Conservation (phyloP, 176 grass and related monocot genomes). For the Aegilops tauschii region DNA sequence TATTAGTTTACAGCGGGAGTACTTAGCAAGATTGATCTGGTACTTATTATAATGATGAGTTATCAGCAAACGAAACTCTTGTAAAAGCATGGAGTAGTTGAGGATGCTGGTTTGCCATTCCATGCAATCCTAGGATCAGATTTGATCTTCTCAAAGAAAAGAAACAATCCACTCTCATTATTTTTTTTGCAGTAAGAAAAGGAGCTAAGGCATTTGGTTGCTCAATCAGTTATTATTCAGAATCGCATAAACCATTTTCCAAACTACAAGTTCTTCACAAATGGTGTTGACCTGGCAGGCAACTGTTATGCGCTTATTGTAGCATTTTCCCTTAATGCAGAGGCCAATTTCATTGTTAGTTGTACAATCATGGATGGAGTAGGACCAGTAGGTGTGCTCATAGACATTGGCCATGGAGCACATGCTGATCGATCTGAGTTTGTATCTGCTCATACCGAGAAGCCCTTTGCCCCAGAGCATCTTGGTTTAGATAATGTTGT, state of each 20-base stretch:
- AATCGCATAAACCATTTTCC: slow-evolving; percentile 7
- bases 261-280: slow-evolving; percentile 61
- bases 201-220: slow-evolving; percentile 76
- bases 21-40: neutral
- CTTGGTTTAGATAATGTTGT: slow-evolving; percentile 68
- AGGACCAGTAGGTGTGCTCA: slow-evolving; percentile 58
- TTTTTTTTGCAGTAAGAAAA: slow-evolving; percentile 73
- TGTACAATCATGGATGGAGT: slow-evolving; percentile 58
- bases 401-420: slow-evolving; percentile 64
- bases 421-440: slow-evolving; percentile 74
- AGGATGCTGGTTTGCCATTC: neutral
- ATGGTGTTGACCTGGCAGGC: slow-evolving; percentile 56
- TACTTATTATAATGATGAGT: neutral
- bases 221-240: slow-evolving; percentile 60
- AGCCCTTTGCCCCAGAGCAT: slow-evolving; percentile 50
- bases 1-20: too few relatives aligned
- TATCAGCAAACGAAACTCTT: neutral
- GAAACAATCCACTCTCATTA: slow-evolving; percentile 1
- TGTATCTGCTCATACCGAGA: slow-evolving; percentile 55
- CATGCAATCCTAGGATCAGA: neutral
- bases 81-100: neutral
- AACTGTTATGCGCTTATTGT: slow-evolving; percentile 71
- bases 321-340: slow-evolving; percentile 49
- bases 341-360: slow-evolving; percentile 39
- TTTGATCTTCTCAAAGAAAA: neutral